These are phyloP conservation scores for Neurospora sp. DNA, from an alignment of 2,329 filamentous ascomycete species.

Conservation along the genomic window DNA sequence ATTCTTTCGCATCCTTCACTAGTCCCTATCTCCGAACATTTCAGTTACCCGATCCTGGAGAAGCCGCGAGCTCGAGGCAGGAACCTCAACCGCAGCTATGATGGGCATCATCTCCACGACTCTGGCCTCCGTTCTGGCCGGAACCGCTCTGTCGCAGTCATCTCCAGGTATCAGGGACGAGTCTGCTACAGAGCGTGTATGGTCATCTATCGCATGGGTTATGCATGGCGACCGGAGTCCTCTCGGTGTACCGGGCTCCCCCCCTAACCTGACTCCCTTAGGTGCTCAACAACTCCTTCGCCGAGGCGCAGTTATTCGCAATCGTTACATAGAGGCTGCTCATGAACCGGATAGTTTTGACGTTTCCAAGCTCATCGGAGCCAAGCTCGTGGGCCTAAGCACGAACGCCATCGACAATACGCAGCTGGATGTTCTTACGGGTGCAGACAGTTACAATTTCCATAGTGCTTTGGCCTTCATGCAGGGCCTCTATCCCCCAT, in stretches of 20 bases:
- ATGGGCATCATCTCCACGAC: constrained; percentile 11
- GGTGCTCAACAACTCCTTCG: constrained; percentile 42
- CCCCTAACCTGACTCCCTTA: constrained; percentile 35
- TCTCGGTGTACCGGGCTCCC: constrained; percentile 17
- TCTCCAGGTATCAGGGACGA: not conserved
- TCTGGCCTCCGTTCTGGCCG: constrained; percentile 17
- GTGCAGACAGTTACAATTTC: constrained; percentile 39
- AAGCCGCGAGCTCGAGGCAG: not conserved
- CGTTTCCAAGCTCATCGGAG: not conserved
- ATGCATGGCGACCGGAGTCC: constrained; percentile 46
- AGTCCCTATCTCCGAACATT: not conserved
- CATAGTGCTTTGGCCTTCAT: constrained; percentile 67
- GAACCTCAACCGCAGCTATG: constrained; percentile 11
- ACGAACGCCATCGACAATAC: constrained; percentile 36
- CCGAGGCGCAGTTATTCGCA: constrained; percentile 38
- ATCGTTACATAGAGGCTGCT: constrained; percentile 34
- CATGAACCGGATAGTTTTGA: constrained; percentile 18
- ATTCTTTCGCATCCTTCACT: not conserved
- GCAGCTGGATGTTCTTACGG: constrained; percentile 34
- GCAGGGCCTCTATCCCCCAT: constrained; percentile 76
- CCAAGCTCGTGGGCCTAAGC: constrained; percentile 30
- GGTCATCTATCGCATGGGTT: constrained; percentile 39
- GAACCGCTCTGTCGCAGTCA: constrained; percentile 21
- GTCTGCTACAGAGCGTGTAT: constrained; percentile 30
- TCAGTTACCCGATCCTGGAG: not conserved